Percentiles rank a stretch among this genome's conserved stretches.
Conservation (phyloP, 805 yeast genomes). For the Saccharomycopsis olivae region DNA sequence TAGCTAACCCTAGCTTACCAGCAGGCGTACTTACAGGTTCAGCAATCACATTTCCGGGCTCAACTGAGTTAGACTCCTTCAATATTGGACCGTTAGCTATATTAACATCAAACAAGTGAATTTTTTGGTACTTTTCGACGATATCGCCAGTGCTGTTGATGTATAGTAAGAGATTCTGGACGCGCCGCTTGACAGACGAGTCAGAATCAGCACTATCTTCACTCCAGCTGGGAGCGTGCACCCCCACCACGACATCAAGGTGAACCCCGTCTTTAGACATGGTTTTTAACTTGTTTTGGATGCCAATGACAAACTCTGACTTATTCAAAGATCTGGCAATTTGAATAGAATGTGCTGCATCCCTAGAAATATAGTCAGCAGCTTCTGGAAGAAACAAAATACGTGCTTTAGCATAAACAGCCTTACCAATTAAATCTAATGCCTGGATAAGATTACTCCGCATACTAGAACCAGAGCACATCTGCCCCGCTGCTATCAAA, state of each 20-base stretch:
- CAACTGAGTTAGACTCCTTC: constrained; percentile 69
- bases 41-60: constrained; percentile 53
- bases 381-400: constrained; percentile 90
- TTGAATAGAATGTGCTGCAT: constrained; percentile 50
- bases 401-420: constrained; percentile 49
- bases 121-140: constrained; percentile 62
- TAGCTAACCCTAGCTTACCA: constrained; percentile 59
- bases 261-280: constrained; percentile 30
- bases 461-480: constrained; percentile 62
- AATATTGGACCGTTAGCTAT: constrained; percentile 73
- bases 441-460: constrained; percentile 50
- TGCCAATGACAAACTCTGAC: constrained; percentile 32
- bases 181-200: constrained; percentile 28
- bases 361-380: constrained; percentile 71
- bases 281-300: constrained; percentile 36
- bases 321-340: constrained; percentile 41
- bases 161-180: constrained; percentile 67
- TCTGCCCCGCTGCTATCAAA: constrained; percentile 74
- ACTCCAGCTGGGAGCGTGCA: constrained; percentile 64
- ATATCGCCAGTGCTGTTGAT: constrained; percentile 55
- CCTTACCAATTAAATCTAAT: constrained; percentile 47
- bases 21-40: constrained; percentile 48
- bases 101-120: constrained; percentile 85
- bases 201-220: constrained; percentile 18
- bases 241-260: constrained; percentile 70